Evolutionary conservation across 306 rosid species (phyloP), one percentile per base, ranked within the genome.

Genomic region (Vigna hirtella): DNA sequence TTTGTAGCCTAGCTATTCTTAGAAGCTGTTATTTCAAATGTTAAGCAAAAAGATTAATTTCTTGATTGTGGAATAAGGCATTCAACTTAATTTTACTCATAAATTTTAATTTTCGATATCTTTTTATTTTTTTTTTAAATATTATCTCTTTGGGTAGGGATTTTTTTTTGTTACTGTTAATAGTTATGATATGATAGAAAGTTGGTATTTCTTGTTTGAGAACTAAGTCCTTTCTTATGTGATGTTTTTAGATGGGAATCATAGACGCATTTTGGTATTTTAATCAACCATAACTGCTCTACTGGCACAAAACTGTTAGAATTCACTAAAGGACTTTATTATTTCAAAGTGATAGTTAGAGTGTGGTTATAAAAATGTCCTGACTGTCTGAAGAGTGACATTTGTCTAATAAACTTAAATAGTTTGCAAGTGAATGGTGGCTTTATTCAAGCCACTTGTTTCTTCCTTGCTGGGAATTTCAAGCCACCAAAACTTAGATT

Each of bases 211-310:
- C 40, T 17, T 63, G 61, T 28, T 73, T 49, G 63, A 43, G 32
- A 83, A 78, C 62, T 2, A 20, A 50, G 66, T 72, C 45, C 32
- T 66, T 7, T 38, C 14, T 10, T 14, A 34, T 66, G 77, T 61
- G 48, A 78, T 59, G 45, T 66, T 79, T 73, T 78, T 20, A 55
- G 55, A 50, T 61, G 51, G 62, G 36, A 78, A 59, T 68, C 63
- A 10, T 30, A 9, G 32, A 72, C 32, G 38, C 38, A 72, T 15
- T 62, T 72, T 13, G 66, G 20, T 48, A 65, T 42, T 72, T 53
- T 24, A 72, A 62, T 66, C 57, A 50, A 34, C 59, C 22, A 10
- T 73, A 40, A 57, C 18, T 77, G 40, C 26, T 55, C 28, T 77
- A 43, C 72, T 1, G 59, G 49, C 40, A n/a, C 48, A 24, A 12